Base-by-base conservation (phyloP, 1,284 basidiomycete species). In the Leccinum angustisporum region DNA sequence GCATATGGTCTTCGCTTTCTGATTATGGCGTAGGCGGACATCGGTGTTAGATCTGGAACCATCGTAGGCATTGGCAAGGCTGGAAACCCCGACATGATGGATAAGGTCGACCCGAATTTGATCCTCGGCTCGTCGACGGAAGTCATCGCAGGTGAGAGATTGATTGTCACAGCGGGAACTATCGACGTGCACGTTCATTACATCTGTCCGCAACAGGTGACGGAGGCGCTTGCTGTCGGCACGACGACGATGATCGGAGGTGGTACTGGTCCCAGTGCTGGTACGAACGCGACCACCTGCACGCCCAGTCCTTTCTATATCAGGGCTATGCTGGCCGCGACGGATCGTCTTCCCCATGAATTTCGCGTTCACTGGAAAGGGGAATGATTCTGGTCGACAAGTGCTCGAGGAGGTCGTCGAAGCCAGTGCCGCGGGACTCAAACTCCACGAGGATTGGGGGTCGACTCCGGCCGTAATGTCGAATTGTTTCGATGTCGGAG, bases 371-470 rank as follows among this genome's bases (percentile, higher is more conserved):
- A 97, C 94, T 1, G 93, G 93, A 9, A 96, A 95, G 80, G 97
- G 96, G 1, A 98, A 98, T 71, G 97, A 99, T 74, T 86, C 92
- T 0, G 93, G 88, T 0, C 77, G 83, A 14, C 80, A 73, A 1
- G 86, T 86, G 3, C 75, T 98, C 60, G 88, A 90, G 70, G 96
- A 98, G 63, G 85, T 97, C 62, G 81, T 98, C 38, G 80, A 83
- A 65, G 94, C 95, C 13, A 97, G 97, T 18, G 96, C 95, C 0
- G 87, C 85, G 27, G 96, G 96, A 1, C 76, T 99, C 67, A 99
- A 99, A 79, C 77, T 99, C 61, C 97, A 99, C 71, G 97, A 99
- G 74, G 97, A 99, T 76, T 99, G 97, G 97, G 97, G 97, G 5
- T 85, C 88, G 21, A 98, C 96, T 1, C 97, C 97, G 0, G 88